A percentile compares a stretch with the other conserved stretches of the same genome.
Conservation (phyloP, 441 rosid genomes). For the Croton laevigatus region DNA sequence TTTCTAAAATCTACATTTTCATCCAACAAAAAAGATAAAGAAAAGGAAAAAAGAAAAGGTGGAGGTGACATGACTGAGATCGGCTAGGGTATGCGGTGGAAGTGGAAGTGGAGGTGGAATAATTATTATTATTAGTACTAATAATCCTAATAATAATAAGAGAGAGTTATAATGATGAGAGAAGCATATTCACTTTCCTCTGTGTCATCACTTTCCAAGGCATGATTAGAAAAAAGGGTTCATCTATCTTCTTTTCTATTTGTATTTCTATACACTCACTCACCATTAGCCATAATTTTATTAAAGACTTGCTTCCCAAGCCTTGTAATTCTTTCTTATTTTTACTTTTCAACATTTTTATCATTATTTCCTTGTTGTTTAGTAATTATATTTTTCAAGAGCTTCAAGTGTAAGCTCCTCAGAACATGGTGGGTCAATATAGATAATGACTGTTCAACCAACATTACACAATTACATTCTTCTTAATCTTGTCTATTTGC, state of each 20-base stretch:
- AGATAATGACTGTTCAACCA: neutral
- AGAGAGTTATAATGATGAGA: constrained; percentile 52
- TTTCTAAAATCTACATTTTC: constrained; percentile 2
- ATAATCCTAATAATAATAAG: constrained; percentile 26
- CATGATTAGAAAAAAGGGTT: constrained; percentile 81
- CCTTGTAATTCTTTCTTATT: constrained; percentile 20
- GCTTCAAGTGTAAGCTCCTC: constrained; percentile 3
- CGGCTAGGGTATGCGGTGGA: constrained; percentile 51
- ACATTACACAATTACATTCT: too few species aligned
- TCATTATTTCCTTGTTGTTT: neutral
- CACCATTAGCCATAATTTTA: constrained; percentile 19
- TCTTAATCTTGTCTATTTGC: neutral
- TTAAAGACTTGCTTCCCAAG: constrained; percentile 39
- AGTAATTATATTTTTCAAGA: neutral
- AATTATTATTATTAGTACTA: constrained; percentile 6
- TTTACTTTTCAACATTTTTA: too few species aligned
- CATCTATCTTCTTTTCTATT: constrained; percentile 41
- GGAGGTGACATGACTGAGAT: constrained; percentile 44
- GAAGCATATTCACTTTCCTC: constrained; percentile 77
- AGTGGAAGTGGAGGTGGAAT: constrained; percentile 52
- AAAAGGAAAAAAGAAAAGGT: neutral
- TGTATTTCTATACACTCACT: constrained; percentile 19
- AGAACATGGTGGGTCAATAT: neutral
- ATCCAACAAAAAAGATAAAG: constrained; percentile 9
- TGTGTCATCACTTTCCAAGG: constrained; percentile 84